Conservation (phyloP, 2,329 filamentous ascomycete species). For the Exophiala phaeomuriformis region DNA sequence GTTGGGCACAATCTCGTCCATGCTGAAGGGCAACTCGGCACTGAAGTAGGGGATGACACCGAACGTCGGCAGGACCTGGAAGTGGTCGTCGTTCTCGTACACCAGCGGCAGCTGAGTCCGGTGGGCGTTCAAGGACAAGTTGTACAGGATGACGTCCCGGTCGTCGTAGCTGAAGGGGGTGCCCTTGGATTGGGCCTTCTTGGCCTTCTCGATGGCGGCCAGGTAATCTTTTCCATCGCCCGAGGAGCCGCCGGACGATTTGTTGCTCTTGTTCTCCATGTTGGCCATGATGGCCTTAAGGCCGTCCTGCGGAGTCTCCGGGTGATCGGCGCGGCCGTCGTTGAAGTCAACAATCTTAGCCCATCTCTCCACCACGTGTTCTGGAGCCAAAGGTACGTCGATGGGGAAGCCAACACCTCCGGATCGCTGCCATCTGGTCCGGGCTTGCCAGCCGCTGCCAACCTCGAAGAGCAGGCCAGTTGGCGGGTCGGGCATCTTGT, state of each 20-base stretch:
- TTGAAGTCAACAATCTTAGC: conserved; percentile 78
- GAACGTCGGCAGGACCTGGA: conserved; percentile 75
- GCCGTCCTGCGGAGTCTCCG: conserved; percentile 67
- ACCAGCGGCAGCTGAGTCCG: conserved; percentile 78
- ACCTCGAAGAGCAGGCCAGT: conserved; percentile 91
- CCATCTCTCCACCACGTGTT: conserved; percentile 72
- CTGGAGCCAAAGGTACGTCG: conserved; percentile 73
- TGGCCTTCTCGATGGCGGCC: conserved; percentile 66
- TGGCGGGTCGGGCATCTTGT: conserved; percentile 74
- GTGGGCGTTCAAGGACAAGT: conserved; percentile 88
- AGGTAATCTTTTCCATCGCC: conserved; percentile 56
- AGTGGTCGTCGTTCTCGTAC: conserved; percentile 84
- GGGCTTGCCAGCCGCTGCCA: conserved; percentile 85
- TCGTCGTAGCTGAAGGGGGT: conserved; percentile 79
- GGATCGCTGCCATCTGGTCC: conserved; percentile 89
- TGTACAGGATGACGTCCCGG: conserved; percentile 88
- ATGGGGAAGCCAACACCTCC: conserved; percentile 88
- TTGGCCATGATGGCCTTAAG: conserved; percentile 77
- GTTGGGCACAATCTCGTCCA: conserved; percentile 82
- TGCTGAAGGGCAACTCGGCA: conserved; percentile 68
- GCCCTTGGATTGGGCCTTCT: conserved; percentile 62
- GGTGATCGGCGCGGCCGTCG: conserved; percentile 78
- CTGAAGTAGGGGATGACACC: conserved; percentile 94
- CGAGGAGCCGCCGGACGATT: conserved; percentile 35
- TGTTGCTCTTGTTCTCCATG: conserved; percentile 65